Conservation (phyloP, 1,139 yeast species). For the Eremothecium sinecaudum region DNA sequence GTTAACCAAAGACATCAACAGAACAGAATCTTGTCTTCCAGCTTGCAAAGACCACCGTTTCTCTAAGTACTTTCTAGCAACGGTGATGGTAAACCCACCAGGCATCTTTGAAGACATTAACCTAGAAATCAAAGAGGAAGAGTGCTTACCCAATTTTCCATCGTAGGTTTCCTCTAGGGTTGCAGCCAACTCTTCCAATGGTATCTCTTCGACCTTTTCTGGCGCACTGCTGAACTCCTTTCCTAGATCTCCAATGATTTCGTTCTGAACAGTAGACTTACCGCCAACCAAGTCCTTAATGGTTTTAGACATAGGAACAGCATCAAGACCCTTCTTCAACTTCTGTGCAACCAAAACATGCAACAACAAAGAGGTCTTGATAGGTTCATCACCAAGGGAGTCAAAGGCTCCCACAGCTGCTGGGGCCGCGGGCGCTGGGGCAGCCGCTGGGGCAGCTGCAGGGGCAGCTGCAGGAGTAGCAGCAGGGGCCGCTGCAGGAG, state of each 20-base stretch:
- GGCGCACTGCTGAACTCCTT: conserved; percentile 97
- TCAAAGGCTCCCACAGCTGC: conserved; percentile 70
- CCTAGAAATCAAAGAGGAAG: conserved; percentile 80
- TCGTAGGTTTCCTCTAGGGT: conserved; percentile 82
- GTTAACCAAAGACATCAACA: conserved; percentile 70
- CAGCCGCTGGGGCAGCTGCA: conserved; percentile 41
- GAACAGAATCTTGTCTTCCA: conserved; percentile 89
- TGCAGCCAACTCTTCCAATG: conserved; percentile 90
- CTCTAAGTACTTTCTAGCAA: conserved; percentile 85
- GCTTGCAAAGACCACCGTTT: conserved; percentile 83
- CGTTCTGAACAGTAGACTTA: conserved; percentile 96
- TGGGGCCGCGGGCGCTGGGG: conserved; percentile 51
- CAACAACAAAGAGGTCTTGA: conserved; percentile 68
- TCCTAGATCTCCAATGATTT: conserved; percentile 94
- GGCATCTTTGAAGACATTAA: conserved; percentile 97
- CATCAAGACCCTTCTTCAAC: conserved; percentile 80
- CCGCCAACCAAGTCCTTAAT: conserved; percentile 97
- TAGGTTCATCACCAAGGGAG: conserved; percentile 80
- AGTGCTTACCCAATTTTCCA: conserved; percentile 89
- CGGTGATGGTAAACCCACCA: conserved; percentile 91
- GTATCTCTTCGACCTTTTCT: conserved; percentile 97
- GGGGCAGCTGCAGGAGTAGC: conserved; percentile 40
- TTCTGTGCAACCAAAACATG: conserved; percentile 93
- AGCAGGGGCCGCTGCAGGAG: conserved; percentile 36
- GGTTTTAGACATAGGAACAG: conserved; percentile 81